Evolutionary conservation across 1,284 basidiomycete species (phyloP).

Genomic region (Irpex sp.): DNA sequence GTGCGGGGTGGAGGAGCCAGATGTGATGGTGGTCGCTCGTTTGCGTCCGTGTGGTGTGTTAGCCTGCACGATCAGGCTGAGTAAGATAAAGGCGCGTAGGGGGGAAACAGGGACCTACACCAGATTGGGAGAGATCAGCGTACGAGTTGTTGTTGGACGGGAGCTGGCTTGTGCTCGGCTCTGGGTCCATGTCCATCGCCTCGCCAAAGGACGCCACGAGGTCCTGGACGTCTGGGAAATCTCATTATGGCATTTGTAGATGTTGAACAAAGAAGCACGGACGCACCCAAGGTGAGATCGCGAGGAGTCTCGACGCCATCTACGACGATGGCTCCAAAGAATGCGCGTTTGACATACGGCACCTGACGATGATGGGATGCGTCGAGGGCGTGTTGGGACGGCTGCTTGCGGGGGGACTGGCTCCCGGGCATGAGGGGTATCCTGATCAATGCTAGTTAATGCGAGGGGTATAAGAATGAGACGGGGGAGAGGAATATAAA

Average conservation of each 20-base stretch:
- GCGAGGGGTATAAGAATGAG: constrained; percentile 1
- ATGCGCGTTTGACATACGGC: constrained; percentile 65
- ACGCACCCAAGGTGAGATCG: constrained; percentile 64
- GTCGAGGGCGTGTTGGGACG: constrained; percentile 63
- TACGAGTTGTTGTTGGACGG: constrained; percentile 35
- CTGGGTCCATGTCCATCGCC: constrained; percentile 43
- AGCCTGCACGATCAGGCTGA: neutral
- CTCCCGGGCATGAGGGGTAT: constrained; percentile 10
- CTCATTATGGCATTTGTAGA: neutral
- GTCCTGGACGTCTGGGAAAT: constrained; percentile 65
- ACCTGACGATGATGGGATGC: constrained; percentile 40
- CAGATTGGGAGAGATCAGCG: constrained; percentile 28
- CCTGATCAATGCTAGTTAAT: constrained; percentile 2
- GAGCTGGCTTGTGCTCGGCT: constrained; percentile 34
- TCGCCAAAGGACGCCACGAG: constrained; percentile 73
- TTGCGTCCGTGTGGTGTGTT: constrained; percentile 14
- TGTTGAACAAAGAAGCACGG: neutral
- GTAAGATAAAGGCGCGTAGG: constrained; percentile 1
- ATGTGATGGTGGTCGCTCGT: constrained; percentile 10
- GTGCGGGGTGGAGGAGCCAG: neutral
- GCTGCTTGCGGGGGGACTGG: constrained; percentile 54
- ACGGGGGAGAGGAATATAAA: neutral
- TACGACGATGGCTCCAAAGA: constrained; percentile 79
- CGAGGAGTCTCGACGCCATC: constrained; percentile 69
- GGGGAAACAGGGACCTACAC: constrained; percentile 34